A percentile compares a stretch with the other conserved stretches of the same genome.
Conservation (phyloP, 176 grass and related monocot species). For the Raddia distichophylla region DNA sequence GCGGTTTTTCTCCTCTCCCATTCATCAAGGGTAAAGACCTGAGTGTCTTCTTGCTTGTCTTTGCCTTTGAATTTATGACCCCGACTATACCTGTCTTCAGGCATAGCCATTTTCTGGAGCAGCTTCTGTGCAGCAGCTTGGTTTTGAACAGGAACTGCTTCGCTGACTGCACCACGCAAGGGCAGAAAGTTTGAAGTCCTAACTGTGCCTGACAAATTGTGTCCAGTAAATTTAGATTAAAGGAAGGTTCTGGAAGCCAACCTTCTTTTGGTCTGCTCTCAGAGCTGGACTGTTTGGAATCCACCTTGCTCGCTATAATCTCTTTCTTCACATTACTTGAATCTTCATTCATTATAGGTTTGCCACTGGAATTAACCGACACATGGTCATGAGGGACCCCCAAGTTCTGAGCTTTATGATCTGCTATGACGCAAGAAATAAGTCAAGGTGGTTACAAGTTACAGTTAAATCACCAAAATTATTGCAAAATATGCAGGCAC, state of each 20-base stretch:
- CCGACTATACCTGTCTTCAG: constrained; percentile 47
- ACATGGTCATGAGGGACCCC: constrained; percentile 35
- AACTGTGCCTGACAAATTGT: background rate
- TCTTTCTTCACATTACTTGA: constrained; percentile 44
- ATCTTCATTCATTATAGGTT: constrained; percentile 34
- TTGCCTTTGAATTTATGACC: constrained; percentile 66
- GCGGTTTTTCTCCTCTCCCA: constrained; percentile 81
- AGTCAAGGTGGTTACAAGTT: constrained; percentile 12
- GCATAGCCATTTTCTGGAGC: constrained; percentile 77
- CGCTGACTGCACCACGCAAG: constrained; percentile 54
- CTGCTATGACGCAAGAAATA: constrained; percentile 36
- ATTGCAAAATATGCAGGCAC: constrained; percentile 18
- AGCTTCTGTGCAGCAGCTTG: constrained; percentile 92
- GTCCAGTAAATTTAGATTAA: background rate
- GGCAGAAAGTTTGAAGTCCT: constrained; percentile 1
- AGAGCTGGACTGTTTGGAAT: constrained; percentile 52
- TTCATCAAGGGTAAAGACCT: constrained; percentile 91
- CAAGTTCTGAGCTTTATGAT: constrained; percentile 47
- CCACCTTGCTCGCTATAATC: constrained; percentile 33
- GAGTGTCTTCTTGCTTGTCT: constrained; percentile 66
- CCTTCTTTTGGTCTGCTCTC: constrained; percentile 87
- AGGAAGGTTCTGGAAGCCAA: constrained; percentile 18
- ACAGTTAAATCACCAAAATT: constrained; percentile 6
- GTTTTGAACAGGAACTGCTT: constrained; percentile 94
- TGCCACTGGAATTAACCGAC: constrained; percentile 37